These are phyloP conservation scores for Cercospora citrullina DNA, from an alignment of 2,329 filamentous ascomycete species.

Conservation along the genomic window DNA sequence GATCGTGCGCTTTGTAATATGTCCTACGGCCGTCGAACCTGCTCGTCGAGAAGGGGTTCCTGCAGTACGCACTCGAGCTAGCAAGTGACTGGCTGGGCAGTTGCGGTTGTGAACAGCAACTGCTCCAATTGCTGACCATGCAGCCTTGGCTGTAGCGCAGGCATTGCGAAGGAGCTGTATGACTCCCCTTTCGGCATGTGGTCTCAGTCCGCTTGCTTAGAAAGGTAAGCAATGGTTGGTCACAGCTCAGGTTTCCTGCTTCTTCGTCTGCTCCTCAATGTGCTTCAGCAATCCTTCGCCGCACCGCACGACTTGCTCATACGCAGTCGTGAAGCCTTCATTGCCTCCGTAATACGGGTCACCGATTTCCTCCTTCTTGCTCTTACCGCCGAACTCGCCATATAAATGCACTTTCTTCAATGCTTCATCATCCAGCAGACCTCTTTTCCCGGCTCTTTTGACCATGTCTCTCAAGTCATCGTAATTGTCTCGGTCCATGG, in stretches of 20 bases:
- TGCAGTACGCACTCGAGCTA: not conserved
- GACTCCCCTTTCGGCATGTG: not conserved
- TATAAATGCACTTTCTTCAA: constrained; percentile 61
- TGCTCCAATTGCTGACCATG: not conserved
- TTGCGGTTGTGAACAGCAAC: not conserved
- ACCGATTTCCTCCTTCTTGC: constrained; percentile 68
- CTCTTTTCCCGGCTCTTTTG: constrained; percentile 50
- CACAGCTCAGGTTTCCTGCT: not conserved
- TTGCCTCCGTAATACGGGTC: constrained; percentile 85
- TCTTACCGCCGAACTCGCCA: constrained; percentile 71
- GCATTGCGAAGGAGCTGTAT: not conserved
- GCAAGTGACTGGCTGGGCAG: not conserved
- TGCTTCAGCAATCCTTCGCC: constrained; percentile 72
- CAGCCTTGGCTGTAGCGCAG: not conserved
- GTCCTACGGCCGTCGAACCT: not conserved
- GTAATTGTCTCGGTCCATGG: constrained; percentile 87
- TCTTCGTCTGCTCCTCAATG: constrained; percentile 45
- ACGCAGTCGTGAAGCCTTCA: constrained; percentile 81
- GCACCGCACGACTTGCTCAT: constrained; percentile 77
- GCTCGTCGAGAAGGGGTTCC: not conserved
- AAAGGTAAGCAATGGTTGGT: not conserved
- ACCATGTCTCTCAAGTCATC: constrained; percentile 65
- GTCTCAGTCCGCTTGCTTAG: not conserved
- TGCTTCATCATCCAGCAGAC: constrained; percentile 33
- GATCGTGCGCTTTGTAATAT: not conserved